Evolutionary conservation across 2,329 filamentous ascomycete genomes (phyloP).

Genomic region (Penicillium vulpinum): DNA sequence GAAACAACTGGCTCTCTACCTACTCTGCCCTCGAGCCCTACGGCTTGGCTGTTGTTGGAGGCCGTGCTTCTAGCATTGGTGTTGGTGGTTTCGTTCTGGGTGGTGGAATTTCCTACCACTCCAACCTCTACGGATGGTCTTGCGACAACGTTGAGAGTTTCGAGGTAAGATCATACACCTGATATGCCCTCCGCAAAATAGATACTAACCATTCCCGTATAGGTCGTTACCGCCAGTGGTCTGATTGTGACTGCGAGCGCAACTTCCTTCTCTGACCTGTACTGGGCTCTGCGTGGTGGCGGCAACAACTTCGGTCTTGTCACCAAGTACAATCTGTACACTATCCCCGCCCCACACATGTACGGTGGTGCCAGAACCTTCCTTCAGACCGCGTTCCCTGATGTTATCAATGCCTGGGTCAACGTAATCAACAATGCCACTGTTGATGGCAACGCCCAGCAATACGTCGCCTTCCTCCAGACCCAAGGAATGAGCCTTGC

Average conservation of each 20-base stretch:
- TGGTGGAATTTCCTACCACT: constrained; percentile 38
- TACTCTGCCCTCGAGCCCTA: constrained; percentile 35
- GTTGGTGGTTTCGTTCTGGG: constrained; percentile 25
- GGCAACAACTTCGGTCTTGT: constrained; percentile 43
- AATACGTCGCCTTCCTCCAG: constrained; percentile 37
- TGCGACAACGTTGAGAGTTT: constrained; percentile 39
- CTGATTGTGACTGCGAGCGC: constrained; percentile 36
- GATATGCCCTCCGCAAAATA: background rate
- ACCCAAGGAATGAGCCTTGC: constrained; percentile 28
- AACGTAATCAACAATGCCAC: constrained; percentile 32
- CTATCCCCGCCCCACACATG: constrained; percentile 39
- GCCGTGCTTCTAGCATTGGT: constrained; percentile 27
- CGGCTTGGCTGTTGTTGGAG: constrained; percentile 36
- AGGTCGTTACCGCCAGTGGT: constrained; percentile 30
- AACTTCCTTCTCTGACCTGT: constrained; percentile 37
- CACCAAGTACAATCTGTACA: constrained; percentile 44
- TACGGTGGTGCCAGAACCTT: constrained; percentile 42
- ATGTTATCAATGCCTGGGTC: constrained; percentile 35
- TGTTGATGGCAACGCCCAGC: constrained; percentile 37
- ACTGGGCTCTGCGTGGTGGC: constrained; percentile 44
- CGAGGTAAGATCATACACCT: constrained; percentile 22
- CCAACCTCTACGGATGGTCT: constrained; percentile 36
- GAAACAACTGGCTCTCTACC: constrained; percentile 38
- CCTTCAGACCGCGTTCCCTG: constrained; percentile 27
- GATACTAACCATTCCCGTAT: background rate